Conservation (phyloP, 2,329 filamentous ascomycete genomes). For the Aureobasidium vineae region DNA sequence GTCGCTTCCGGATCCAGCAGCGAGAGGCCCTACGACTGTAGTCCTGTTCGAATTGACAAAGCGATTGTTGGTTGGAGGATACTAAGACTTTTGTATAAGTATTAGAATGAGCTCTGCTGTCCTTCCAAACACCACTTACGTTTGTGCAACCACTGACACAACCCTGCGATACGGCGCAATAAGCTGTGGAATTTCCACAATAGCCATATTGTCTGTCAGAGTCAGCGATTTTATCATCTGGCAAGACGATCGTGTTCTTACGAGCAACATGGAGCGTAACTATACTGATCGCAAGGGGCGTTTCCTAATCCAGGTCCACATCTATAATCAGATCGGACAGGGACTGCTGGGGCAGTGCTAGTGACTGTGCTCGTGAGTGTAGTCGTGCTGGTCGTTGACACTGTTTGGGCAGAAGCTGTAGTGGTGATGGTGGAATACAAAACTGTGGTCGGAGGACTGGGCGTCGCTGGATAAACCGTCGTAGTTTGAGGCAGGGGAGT, state of each 20-base stretch:
- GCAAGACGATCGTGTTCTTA: too few species aligned
- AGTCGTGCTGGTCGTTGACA: background rate
- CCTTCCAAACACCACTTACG: background rate
- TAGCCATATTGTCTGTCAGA: background rate
- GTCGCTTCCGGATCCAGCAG: background rate
- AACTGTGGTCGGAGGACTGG: background rate
- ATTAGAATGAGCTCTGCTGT: background rate
- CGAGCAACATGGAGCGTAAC: background rate
- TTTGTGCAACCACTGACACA: constrained; percentile 4
- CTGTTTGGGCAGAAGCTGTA: background rate
- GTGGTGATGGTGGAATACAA: background rate
- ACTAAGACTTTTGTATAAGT: constrained; percentile 1
- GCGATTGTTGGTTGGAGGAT: background rate
- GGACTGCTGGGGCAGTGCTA: background rate
- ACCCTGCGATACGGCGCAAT: background rate
- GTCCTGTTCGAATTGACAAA: background rate
- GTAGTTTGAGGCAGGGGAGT: background rate
- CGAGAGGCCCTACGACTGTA: background rate
- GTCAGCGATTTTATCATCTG: background rate
- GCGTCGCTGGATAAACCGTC: background rate
- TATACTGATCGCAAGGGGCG: background rate
- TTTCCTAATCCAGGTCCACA: background rate
- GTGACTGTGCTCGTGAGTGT: background rate
- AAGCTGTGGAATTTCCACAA: background rate
- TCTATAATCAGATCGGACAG: background rate